Evolutionary conservation across 2,329 filamentous ascomycete species (phyloP), one percentile per base, ranked within the genome.

Genomic region (Coniochaeta sp.): DNA sequence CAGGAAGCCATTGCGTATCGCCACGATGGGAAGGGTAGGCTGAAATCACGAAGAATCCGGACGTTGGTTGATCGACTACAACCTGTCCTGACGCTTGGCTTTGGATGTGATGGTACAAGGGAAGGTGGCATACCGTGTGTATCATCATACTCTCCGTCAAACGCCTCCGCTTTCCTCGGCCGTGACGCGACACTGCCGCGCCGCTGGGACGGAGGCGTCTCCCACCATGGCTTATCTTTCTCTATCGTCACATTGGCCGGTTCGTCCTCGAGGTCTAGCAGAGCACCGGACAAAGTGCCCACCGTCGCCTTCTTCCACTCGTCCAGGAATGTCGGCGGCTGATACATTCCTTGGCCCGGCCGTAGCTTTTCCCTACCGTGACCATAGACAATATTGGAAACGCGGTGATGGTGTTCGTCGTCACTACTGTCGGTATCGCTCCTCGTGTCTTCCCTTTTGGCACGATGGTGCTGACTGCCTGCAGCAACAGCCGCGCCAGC

Each of bases 151-250:
- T 86, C 84, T 17, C 85, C 85, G 66, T 88, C 86, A 65, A 88
- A 89, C 0, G 84, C 81, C 64, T 86, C 86, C 0, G 83, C 84
- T 66, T 79, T 83, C 59, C 80, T 76, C n/a, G 76, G 78, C 36
- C 79, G 76, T 2, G 77, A 72, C 1, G 78, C 68, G 59, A 75
- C 72, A 63, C 81, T 78, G 59, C 75, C 74, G 61, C 82, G 67
- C 71, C 76, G 66, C 79, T 77, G 62, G 74, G 75, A 63, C 70
- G 79, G 61, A 75, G 76, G 33, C 74, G 78, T 58, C 69, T 96
- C 91, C 91, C 91, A 95, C 91, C 91, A 96, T 1, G 89, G 77
- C 65, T 82, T 81, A 63, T 78, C 78, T 63, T 77, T 81, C 47
- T 86, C 83, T 33, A 68, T 66, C 38, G 72, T 68, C 0, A 67